These are phyloP conservation scores for Heimioporus sp. DNA, from an alignment of 768 basidiomycete genomes.

Conservation along the genomic window DNA sequence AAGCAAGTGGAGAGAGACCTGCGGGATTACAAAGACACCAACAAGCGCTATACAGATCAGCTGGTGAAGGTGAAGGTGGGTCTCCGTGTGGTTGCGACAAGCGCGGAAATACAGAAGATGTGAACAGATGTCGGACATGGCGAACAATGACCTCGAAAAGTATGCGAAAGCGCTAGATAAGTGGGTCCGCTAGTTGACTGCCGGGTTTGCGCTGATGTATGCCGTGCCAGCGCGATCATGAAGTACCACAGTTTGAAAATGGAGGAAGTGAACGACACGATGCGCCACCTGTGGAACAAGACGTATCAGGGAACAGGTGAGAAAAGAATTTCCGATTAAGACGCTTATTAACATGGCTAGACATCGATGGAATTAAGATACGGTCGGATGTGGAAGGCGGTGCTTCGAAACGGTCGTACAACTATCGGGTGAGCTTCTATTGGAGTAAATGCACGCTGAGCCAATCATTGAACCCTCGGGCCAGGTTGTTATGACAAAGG, in stretches of 20 bases:
- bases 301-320: slow-evolving; percentile 97
- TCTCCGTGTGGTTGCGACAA: slow-evolving; percentile 1
- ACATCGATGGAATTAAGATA: slow-evolving; percentile 97
- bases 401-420: slow-evolving; percentile 90
- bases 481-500: slow-evolving; percentile 98
- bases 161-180: slow-evolving; percentile 97
- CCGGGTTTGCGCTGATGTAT: slow-evolving; percentile 10
- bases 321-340: slow-evolving; percentile 13
- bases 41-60: slow-evolving; percentile 85
- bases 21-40: slow-evolving; percentile 83
- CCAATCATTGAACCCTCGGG: slow-evolving; percentile 12
- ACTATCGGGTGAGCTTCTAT: slow-evolving; percentile 74
- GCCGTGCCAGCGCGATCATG: slow-evolving; percentile 82
- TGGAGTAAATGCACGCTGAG: slow-evolving; percentile 2
- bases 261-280: slow-evolving; percentile 99
- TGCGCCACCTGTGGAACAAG: slow-evolving; percentile 97
- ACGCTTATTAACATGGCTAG: slow-evolving; percentile 40
- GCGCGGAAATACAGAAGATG: neutral
- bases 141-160: slow-evolving; percentile 95
- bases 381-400: slow-evolving; percentile 91
- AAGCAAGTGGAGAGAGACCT: slow-evolving; percentile 67
- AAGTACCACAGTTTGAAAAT: slow-evolving; percentile 96
- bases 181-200: slow-evolving; percentile 42
- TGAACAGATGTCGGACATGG: slow-evolving; percentile 91
- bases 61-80: slow-evolving; percentile 91